Conservation (phyloP, 2,329 filamentous ascomycete genomes). For the Anisogramma anomala region DNA sequence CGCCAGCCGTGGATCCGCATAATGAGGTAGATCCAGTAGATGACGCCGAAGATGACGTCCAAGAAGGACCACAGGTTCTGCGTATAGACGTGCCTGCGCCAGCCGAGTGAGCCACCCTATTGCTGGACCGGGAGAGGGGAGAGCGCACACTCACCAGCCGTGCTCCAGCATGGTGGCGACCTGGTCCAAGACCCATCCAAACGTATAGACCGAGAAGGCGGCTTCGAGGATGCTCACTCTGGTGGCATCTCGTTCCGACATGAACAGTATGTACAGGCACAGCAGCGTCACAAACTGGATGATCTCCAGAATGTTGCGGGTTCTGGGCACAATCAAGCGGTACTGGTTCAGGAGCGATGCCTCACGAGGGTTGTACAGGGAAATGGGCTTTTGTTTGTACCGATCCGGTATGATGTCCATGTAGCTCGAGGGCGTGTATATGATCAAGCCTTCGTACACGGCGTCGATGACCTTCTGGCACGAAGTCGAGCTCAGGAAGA, state of each 20-base stretch:
- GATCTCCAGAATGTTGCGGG: constrained; percentile 63
- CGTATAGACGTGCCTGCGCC: constrained; percentile 61
- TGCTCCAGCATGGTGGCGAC: constrained; percentile 68
- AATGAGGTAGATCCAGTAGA: constrained; percentile 58
- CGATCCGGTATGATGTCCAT: constrained; percentile 76
- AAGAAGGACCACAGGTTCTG: constrained; percentile 85
- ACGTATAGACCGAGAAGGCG: constrained; percentile 59
- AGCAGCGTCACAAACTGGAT: constrained; percentile 62
- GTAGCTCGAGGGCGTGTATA: constrained; percentile 72
- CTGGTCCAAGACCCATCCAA: constrained; percentile 71
- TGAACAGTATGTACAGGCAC: constrained; percentile 57
- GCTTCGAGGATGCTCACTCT: constrained; percentile 48
- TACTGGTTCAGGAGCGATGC: constrained; percentile 75
- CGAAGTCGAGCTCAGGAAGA: constrained; percentile 64
- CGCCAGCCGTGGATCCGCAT: constrained; percentile 56
- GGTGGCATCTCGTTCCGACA: constrained; percentile 54
- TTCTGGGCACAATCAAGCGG: constrained; percentile 69
- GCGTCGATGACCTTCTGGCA: constrained; percentile 74
- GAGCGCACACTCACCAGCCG: constrained; percentile 35
- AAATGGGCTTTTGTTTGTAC: constrained; percentile 75
- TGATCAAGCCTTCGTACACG: constrained; percentile 68
- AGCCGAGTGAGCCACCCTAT: constrained; percentile 25
- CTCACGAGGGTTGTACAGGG: constrained; percentile 65
- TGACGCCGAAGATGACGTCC: constrained; percentile 63
- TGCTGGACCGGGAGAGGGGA: background rate